Evolutionary conservation across 257 asterid species (phyloP).

Genomic region (Ajuga chamaepitys): DNA sequence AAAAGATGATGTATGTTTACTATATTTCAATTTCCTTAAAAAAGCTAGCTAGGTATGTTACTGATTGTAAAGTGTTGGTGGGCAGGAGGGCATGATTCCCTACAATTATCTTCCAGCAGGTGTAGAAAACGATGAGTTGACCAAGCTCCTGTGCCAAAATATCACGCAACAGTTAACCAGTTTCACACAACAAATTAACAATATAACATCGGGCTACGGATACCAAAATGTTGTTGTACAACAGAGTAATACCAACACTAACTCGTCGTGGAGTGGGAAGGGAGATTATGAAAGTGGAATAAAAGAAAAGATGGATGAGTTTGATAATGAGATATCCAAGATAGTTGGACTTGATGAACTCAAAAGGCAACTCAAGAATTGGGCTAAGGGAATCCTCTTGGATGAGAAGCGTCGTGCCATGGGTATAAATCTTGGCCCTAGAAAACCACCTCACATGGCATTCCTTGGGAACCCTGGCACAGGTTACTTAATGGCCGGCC

Average conservation of each 20-base stretch:
- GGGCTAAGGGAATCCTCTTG: constrained; percentile 91
- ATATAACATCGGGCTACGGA: not conserved
- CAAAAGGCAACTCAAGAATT: constrained; percentile 60
- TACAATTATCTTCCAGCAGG: constrained; percentile 54
- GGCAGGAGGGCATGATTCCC: constrained; percentile 77
- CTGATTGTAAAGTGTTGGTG: not conserved
- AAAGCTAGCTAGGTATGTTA: too few species aligned
- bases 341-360: constrained; percentile 68
- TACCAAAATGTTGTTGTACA: not conserved
- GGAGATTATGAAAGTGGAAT: constrained; percentile 36
- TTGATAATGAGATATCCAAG: constrained; percentile 53
- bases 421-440: constrained; percentile 70
- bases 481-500: constrained; percentile 46
- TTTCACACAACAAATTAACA: not conserved
- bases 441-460: constrained; percentile 93
- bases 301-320: constrained; percentile 56
- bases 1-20: constrained; percentile 23
- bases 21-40: not conserved
- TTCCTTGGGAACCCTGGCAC: constrained; percentile 94
- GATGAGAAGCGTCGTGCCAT: constrained; percentile 81
- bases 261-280: constrained; percentile 13
- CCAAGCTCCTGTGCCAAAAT: constrained; percentile 26
- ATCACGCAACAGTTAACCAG: not conserved
- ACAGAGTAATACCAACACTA: not conserved
- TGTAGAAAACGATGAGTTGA: constrained; percentile 36